Percentiles rank a stretch among this genome's conserved stretches.
phyloP scores from a whole-genome alignment of 805 yeast species.

The Dipodascus albidus region DNA sequence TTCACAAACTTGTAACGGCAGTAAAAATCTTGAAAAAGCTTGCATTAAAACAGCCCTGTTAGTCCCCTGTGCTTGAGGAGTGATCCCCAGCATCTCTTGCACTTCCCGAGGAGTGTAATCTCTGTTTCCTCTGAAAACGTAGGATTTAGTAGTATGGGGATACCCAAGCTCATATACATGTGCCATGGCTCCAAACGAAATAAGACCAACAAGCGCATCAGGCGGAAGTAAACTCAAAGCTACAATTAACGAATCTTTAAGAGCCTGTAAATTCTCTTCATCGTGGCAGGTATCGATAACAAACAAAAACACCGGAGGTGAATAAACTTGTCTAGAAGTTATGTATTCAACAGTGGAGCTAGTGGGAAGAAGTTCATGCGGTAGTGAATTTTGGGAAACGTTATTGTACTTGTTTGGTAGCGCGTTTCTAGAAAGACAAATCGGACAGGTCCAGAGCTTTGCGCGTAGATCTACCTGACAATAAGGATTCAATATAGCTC shows the following conservation, averaged over 20 bases:
- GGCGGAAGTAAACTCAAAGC: conserved; percentile 80
- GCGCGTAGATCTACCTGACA: conserved; percentile 58
- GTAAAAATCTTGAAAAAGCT: conserved; percentile 49
- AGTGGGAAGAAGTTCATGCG: conserved; percentile 58
- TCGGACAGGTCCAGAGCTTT: conserved; percentile 73
- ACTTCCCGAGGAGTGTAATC: conserved; percentile 48
- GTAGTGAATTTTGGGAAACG: conserved; percentile 62
- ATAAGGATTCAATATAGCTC: conserved; percentile 78
- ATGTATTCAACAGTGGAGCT: conserved; percentile 78
- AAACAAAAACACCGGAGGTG: conserved; percentile 81
- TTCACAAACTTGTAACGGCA: conserved; percentile 70
- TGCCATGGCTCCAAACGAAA: conserved; percentile 85
- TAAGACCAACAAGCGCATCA: conserved; percentile 74
- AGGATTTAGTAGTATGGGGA: conserved; percentile 54
- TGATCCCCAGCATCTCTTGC: conserved; percentile 48
- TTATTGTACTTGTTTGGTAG: conserved; percentile 73
- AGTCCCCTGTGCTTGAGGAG: conserved; percentile 20
- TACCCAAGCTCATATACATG: conserved; percentile 75
- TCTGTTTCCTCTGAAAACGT: conserved; percentile 78
- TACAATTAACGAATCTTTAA: conserved; percentile 69
- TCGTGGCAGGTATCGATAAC: conserved; percentile 85
- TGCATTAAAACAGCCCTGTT: conserved; percentile 19
- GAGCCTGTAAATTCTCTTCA: conserved; percentile 67
- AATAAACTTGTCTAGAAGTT: conserved; percentile 45
- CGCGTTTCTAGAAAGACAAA: conserved; percentile 67